Evolutionary conservation across 1,139 yeast species (phyloP).

Genomic region (Wickerhamomyces sp.): DNA sequence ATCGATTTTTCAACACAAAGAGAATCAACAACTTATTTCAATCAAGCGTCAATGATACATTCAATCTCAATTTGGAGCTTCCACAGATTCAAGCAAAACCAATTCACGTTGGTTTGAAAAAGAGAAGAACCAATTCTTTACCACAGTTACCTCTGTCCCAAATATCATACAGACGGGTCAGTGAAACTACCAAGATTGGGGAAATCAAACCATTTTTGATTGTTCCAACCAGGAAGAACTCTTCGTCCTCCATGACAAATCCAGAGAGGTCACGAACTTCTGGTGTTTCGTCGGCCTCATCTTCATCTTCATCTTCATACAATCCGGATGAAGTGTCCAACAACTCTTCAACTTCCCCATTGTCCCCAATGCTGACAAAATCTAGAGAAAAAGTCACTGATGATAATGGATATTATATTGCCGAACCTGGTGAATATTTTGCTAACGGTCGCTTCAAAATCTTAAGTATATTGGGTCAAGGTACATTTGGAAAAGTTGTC

Average conservation of each 20-base stretch:
- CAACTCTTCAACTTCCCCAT: conserved; percentile 12
- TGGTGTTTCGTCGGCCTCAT: conserved; percentile 19
- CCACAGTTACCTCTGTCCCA: conserved; percentile 62
- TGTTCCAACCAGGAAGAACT: conserved; percentile 1
- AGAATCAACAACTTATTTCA: neutral
- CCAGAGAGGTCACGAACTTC: neutral
- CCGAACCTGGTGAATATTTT: conserved; percentile 52
- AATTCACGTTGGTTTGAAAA: conserved; percentile 28
- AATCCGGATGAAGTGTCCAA: neutral
- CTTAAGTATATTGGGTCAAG: conserved; percentile 79
- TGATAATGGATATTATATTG: conserved; percentile 79
- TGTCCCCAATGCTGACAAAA: conserved; percentile 16
- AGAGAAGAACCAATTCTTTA: conserved; percentile 62
- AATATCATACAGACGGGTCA: conserved; percentile 28
- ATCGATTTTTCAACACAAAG: conserved; percentile 3
- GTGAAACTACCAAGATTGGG: conserved; percentile 31
- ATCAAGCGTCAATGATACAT: conserved; percentile 1
- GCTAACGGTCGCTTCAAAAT: conserved; percentile 67
- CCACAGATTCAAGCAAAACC: neutral
- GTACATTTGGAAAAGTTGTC: conserved; percentile 95
- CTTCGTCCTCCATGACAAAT: conserved; percentile 3
- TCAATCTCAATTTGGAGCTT: neutral
- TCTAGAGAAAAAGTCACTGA: conserved; percentile 36
- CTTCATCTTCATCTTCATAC: conserved; percentile 11
- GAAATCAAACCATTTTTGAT: conserved; percentile 31